Percentiles rank a stretch among this genome's conserved stretches.
phyloP scores from a whole-genome alignment of 2,329 filamentous ascomycete genomes.

The Incumbomyces delicatus region DNA sequence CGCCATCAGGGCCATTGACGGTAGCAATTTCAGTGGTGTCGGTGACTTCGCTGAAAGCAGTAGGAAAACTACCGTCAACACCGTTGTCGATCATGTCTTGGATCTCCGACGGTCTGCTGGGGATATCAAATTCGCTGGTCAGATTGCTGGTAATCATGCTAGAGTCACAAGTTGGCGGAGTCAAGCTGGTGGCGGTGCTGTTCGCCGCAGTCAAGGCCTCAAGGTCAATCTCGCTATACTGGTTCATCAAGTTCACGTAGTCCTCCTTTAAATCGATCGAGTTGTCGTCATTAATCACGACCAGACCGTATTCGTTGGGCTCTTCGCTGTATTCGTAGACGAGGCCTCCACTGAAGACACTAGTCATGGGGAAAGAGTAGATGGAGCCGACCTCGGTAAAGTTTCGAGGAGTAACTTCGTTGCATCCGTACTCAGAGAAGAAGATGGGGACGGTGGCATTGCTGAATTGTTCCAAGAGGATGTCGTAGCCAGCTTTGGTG shows the following conservation, averaged over 20 bases:
- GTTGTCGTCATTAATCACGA: constrained; percentile 49
- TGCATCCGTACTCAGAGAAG: constrained; percentile 60
- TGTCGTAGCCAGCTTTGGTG: constrained; percentile 45
- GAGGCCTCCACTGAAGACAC: constrained; percentile 48
- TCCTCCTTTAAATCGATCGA: constrained; percentile 52
- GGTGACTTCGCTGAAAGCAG: constrained; percentile 52
- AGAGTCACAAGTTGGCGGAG: constrained; percentile 54
- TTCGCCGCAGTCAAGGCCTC: constrained; percentile 54
- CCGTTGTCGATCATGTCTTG: constrained; percentile 67
- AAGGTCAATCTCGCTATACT: constrained; percentile 68
- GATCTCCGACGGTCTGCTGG: constrained; percentile 55
- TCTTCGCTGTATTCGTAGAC: constrained; percentile 44
- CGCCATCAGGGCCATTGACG: constrained; percentile 48
- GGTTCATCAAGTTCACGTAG: constrained; percentile 62
- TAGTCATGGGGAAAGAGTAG: constrained; percentile 51
- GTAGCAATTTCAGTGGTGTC: constrained; percentile 46
- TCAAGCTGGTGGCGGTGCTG: constrained; percentile 43
- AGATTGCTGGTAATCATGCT: constrained; percentile 63
- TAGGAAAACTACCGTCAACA: constrained; percentile 49
- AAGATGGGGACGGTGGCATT: constrained; percentile 52
- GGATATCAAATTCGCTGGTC: constrained; percentile 70
- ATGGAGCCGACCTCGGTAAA: constrained; percentile 54
- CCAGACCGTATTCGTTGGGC: constrained; percentile 45
- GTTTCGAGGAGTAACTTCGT: constrained; percentile 45
- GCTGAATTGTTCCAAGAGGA: constrained; percentile 49